Base-by-base conservation (phyloP, 164 flowering plant species). In the Pachysandra terminalis region DNA sequence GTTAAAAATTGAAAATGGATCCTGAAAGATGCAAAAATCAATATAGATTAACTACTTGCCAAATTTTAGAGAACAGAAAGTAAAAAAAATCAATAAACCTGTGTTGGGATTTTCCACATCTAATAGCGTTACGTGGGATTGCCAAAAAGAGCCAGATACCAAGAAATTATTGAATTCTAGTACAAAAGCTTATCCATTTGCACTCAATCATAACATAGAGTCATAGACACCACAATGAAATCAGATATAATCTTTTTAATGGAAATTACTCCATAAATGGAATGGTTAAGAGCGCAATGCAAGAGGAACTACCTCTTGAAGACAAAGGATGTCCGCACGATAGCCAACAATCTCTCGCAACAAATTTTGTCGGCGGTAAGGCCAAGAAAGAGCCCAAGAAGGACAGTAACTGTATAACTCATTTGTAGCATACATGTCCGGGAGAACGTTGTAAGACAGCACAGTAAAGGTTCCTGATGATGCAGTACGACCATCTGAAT, bases 301-400 rank as follows among this genome's bases (percentile, higher is more conserved):
- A 19, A 19, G 32, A n/a, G n/a, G n/a, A n/a, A n/a, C n/a, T 84
- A 95, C 98, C 98, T 96, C 99, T 72, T 96, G 98, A 75, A 96
- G 96, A 77, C 99, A 93, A 51, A 96, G 83, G 72, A 96, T 87
- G 73, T 96, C 98, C 17, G 97, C 98, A 70, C 80, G 90, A 61
- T 93, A 93, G 32, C 99, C 99, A 73, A 96, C 90, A 58, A 96
- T 91, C 80, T 96, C 98, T 59, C 95, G 72, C 63, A 96, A 78
- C 66, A 96, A 75, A 78, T 96, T 96, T 69, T 96, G 96, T 67
- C 88, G 82, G 65, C 97, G 94, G 65, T 93, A 96, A 26, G 91
- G 74, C 99, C 98, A 96, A 21, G 98, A 85, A 72, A 90, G 96
- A 45, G 97, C 98, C 99, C 99, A 96, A 49, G 96, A 79, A 69